phyloP scores from a whole-genome alignment of 2,329 filamentous ascomycete species.

The Fusarium sororula region DNA sequence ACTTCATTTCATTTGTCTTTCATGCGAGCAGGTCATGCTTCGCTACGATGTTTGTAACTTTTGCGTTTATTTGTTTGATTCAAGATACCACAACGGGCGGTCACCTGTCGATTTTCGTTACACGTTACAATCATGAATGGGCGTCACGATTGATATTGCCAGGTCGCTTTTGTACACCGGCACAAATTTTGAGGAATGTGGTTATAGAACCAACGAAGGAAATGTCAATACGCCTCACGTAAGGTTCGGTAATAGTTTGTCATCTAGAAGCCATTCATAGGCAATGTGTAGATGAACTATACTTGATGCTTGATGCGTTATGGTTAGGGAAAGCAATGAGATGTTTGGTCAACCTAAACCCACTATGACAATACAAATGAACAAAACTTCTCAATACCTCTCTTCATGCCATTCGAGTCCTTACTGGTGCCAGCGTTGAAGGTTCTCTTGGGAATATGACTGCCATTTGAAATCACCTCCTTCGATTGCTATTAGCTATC shows the following conservation, averaged over 20 bases:
- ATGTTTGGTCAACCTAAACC: conserved; percentile 9
- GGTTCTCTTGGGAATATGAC: neutral
- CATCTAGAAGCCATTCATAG: conserved; percentile 18
- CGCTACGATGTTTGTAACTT: neutral
- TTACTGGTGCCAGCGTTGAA: no score
- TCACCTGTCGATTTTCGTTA: conserved; percentile 33
- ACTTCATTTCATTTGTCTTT: conserved; percentile 11
- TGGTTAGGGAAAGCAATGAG: conserved; percentile 9
- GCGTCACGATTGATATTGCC: conserved; percentile 35
- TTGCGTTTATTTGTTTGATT: conserved; percentile 30
- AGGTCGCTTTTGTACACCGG: conserved; percentile 7
- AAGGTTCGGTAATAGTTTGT: conserved; percentile 24
- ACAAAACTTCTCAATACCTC: neutral
- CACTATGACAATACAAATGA: conserved; percentile 6
- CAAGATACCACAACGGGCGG: conserved; percentile 45
- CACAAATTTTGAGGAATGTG: conserved; percentile 1
- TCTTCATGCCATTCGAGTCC: neutral
- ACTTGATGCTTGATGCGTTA: conserved; percentile 27
- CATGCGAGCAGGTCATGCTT: neutral
- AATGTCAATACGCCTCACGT: conserved; percentile 19
- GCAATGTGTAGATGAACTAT: conserved; percentile 23
- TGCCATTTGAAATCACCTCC: neutral
- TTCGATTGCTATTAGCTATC: neutral
- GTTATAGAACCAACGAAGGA: conserved; percentile 29
- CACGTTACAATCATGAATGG: conserved; percentile 42